Percentiles rank a stretch among this genome's conserved stretches.
Conservation (phyloP, 1,284 basidiomycete species). For the Pulchroboletus neoregius region DNA sequence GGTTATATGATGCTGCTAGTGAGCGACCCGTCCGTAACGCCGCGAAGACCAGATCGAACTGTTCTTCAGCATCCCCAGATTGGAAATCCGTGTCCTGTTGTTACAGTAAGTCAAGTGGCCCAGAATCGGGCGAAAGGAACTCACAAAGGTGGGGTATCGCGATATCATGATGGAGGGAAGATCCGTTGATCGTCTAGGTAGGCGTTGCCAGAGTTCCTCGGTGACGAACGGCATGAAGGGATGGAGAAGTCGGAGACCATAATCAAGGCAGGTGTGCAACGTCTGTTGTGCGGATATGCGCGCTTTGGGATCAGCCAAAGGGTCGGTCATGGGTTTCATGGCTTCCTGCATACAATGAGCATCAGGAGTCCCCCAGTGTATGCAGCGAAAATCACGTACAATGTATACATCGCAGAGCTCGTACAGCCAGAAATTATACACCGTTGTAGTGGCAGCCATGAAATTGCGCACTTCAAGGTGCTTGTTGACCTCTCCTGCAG, state of each 20-base stretch:
- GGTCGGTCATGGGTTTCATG: slow-evolving; percentile 95
- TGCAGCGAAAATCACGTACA: slow-evolving; percentile 43
- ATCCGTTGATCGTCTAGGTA: slow-evolving; percentile 84
- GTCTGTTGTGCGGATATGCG: slow-evolving; percentile 91
- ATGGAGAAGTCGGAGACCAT: slow-evolving; percentile 87
- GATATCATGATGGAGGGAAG: slow-evolving; percentile 86
- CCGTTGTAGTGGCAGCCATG: slow-evolving; percentile 82
- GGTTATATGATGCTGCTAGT: slow-evolving; percentile 86
- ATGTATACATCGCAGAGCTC: slow-evolving; percentile 99
- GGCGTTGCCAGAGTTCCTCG: slow-evolving; percentile 97
- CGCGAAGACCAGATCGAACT: slow-evolving; percentile 86
- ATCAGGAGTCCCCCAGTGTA: slow-evolving; percentile 1
- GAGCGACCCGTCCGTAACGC: slow-evolving; percentile 81
- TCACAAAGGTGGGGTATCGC: slow-evolving; percentile 74
- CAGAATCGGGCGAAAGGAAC: slow-evolving; percentile 29
- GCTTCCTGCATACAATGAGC: slow-evolving; percentile 65
- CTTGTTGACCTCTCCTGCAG: slow-evolving; percentile 74
- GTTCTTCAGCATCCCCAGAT: slow-evolving; percentile 73
- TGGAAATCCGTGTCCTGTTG: slow-evolving; percentile 58
- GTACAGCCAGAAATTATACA: slow-evolving; percentile 97
- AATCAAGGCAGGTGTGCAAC: slow-evolving; percentile 91
- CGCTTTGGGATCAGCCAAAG: slow-evolving; percentile 56
- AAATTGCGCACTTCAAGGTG: slow-evolving; percentile 84
- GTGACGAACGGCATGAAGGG: slow-evolving; percentile 99
- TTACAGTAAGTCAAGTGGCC: not conserved